Evolutionary conservation across 805 yeast genomes (phyloP).

Genomic region (Suhomyces emberorum): DNA sequence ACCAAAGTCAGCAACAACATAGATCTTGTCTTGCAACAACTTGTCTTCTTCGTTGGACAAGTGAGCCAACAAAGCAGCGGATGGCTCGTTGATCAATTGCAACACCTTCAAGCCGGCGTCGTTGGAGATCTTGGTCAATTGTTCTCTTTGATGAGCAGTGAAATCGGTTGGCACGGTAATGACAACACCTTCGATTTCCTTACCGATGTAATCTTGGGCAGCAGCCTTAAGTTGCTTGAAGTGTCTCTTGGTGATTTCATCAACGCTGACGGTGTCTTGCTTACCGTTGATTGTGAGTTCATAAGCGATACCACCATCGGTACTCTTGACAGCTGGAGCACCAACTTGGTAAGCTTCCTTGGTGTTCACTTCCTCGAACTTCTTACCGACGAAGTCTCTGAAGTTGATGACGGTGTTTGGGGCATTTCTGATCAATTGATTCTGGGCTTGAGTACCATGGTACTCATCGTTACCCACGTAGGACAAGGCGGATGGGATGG

Average conservation of each 20-base stretch:
- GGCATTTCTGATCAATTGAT: constrained; percentile 89
- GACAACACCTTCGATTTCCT: constrained; percentile 74
- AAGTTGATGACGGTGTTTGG: constrained; percentile 82
- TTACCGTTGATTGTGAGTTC: constrained; percentile 49
- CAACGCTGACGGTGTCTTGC: constrained; percentile 59
- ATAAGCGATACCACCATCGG: constrained; percentile 67
- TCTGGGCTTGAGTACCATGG: constrained; percentile 94
- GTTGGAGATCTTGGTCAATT: constrained; percentile 57
- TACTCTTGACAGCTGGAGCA: constrained; percentile 55
- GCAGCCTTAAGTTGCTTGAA: constrained; percentile 76
- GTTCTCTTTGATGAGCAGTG: constrained; percentile 66
- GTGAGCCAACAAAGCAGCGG: constrained; percentile 87
- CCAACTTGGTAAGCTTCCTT: constrained; percentile 52
- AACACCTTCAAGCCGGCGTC: constrained; percentile 75
- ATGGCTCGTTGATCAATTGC: constrained; percentile 89
- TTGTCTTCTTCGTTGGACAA: constrained; percentile 48
- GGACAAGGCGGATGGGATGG: constrained; percentile 88
- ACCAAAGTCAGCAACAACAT: constrained; percentile 95
- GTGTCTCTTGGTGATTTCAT: constrained; percentile 81
- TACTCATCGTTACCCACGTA: constrained; percentile 94
- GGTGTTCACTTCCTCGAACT: constrained; percentile 66
- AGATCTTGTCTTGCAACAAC: constrained; percentile 62
- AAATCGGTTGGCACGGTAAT: constrained; percentile 89
- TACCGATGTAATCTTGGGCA: constrained; percentile 91
- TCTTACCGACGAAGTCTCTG: constrained; percentile 86